Conservation (phyloP, 139 green algal genomes). For the Micromonas commoda region DNA sequence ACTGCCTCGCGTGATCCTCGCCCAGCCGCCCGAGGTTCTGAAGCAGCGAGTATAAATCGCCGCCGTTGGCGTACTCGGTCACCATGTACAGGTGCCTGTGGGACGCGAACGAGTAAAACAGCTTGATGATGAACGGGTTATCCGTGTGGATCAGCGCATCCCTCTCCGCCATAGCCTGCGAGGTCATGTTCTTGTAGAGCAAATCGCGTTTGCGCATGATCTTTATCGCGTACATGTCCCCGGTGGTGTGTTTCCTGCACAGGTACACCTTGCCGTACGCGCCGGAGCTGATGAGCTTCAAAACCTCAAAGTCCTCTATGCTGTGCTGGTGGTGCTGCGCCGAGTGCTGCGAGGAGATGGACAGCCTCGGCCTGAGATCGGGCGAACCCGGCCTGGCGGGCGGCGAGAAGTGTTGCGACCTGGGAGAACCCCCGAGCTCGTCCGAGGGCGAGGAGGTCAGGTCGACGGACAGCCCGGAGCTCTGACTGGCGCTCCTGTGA, state of each 20-base stretch:
- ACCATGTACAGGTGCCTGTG: conserved; percentile 92
- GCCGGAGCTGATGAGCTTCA: conserved; percentile 88
- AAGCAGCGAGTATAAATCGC: conserved; percentile 76
- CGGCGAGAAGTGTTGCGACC: not conserved
- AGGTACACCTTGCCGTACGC: conserved; percentile 92
- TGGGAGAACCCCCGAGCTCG: not conserved
- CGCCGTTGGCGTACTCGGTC: conserved; percentile 92
- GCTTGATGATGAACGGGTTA: conserved; percentile 63
- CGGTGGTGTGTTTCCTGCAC: conserved; percentile 70
- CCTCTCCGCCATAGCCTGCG: conserved; percentile 80
- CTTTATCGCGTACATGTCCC: conserved; percentile 75
- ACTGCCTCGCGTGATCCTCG: conserved; percentile 72
- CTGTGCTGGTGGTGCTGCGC: not conserved
- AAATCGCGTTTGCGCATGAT: conserved; percentile 88
- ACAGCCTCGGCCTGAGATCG: no score
- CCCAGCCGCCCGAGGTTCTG: conserved; percentile 67
- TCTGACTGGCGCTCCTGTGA: no score
- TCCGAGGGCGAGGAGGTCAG: not conserved
- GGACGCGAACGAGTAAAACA: conserved; percentile 87
- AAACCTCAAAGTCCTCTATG: conserved; percentile 85
- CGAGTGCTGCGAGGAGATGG: not conserved
- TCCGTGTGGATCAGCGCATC: conserved; percentile 73
- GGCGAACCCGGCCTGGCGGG: no score
- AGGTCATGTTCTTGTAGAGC: conserved; percentile 91
- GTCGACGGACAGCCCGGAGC: no score